Evolutionary conservation across 208 protist genomes (phyloP), one percentile per base, ranked within the genome.

Genomic region (Strigomonas culicis): DNA sequence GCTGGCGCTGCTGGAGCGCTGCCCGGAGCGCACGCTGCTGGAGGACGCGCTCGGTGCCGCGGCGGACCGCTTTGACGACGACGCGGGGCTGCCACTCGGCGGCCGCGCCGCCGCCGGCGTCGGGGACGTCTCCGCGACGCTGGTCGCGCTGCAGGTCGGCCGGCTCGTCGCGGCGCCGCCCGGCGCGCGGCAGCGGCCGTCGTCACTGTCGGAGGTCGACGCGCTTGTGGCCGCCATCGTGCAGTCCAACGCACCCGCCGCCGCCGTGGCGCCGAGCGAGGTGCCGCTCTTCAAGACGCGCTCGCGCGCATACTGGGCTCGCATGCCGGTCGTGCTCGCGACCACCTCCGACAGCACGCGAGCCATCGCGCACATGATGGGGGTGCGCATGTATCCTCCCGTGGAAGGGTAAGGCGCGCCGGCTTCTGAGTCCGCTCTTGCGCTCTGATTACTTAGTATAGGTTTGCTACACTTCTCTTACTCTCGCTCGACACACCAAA

Each of bases 351-450:
- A 72, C 25, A 24, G 2, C n/a, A 88, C 83, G 10, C 75, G 86
- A 22, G 28, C 65, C 17, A 63, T 63, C 6, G 80, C 86, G 41
- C 90, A 85, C 52, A 79, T 76, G 44, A 57, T 86, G 31, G 86
- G 83, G 7, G 50, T 88, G 43, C 36, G 67, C 19, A 86, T 89
- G 79, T 81, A 83, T 66, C 86, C 86, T 28, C 79, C 86, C 3
- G 73, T 66, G 17, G 43, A 47, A 15, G 19, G 43, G 11, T 10
- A 27, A 13, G 24, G 15, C 50, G 11, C 30, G 17, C 25, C 24
- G 43, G 51, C 15, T 15, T 47, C 43, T 47, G 8, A 51, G 4
- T 41, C 19, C 0, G 36, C 39, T 53, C 49, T 43, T 41, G 50
- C 8, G 8, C 22, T 22, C 4, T 55, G 21, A 3, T 30, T 22